Evolutionary conservation across 805 yeast genomes (phyloP), one percentile per base, ranked within the genome.

Genomic region (Tetrapisispora fleetii): DNA sequence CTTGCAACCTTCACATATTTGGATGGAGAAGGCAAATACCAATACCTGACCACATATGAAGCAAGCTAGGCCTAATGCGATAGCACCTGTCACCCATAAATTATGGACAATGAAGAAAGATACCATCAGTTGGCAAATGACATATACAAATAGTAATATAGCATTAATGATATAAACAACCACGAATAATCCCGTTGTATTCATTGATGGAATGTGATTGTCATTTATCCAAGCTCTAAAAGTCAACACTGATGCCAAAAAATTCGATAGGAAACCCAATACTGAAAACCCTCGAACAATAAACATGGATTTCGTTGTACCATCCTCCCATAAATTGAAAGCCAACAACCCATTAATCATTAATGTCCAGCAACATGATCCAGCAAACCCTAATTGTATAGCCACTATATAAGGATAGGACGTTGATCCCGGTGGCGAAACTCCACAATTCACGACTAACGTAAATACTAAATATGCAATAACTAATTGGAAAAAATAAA

Each of bases 261-360:
- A 90, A 50, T 83, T 79, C 27, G 81, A 64, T 1, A 74, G 69
- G 58, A 87, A 89, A 59, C 86, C 80, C 1, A 69, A 55, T 1
- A 72, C 45, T n/a, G 87, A 72, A 1, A 78, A 55, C 2, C 73
- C 45, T 50, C 87, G 72, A 39, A 85, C 64, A 3, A 72, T 60
- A 63, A 78, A 67, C 72, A 86, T 74, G 1, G 95, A 80, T 49
- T 62, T 70, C 17, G 64, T 60, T 1, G 96, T 83, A 18, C 97
- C 97, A 65, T 91, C 99, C 64, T 90, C 97, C 95, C 96, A 93
- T 35, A 90, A 67, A 64, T 89, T 93, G 64, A 88, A 88, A 18
- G 91, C 90, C 18, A 89, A 67, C 4, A 93, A 61, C 4, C 97
- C 96, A 51, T 83, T 82, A 47, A 79, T 71, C 60, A 85, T 68